Base-by-base conservation (phyloP, 78 protist genomes). In the Dictyostelium intermedium region DNA sequence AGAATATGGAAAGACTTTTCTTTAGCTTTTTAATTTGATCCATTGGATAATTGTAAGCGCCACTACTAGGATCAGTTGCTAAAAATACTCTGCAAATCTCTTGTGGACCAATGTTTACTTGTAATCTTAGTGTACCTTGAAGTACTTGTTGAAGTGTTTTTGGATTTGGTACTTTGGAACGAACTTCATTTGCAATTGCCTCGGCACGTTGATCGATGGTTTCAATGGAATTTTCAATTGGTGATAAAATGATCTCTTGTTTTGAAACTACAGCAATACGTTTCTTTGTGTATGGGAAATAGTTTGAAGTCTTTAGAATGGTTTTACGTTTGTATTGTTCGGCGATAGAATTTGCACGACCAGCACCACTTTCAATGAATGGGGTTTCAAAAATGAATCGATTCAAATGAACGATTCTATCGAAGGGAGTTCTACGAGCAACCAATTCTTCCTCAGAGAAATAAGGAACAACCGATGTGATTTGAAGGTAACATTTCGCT, bases 221-320 rank as follows among this genome's bases (percentile, higher is more conserved):
- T 70, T 89, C 94, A 34, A 89, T 89, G 5, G 87, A 41, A 56
- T 69, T 89, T 50, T 89, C 94, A 35, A 89, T 89, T 25, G 94
- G 94, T 30, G 83, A 70, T 6, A 89, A 61, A 32, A 63, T 89
- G 14, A 89, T 70, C n/a, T 76, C 80, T 47, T 89, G 86, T 69
- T 89, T 89, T 47, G 81, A n/a, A 16, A 25, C 45, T 5, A 89
- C 94, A 2, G 20, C 18, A 7, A 89, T 89, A 61, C 94, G 69
- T 78, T 89, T 89, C 56, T 89, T 89, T 39, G 94, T 89, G 70
- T 89, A 89, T 37, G 94, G 94, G 87, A 89, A 89, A 50, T 89
- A 70, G 18, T 69, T 78, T 32, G 41, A 66, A 5, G 73, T 81
- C 34, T 85, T 89, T 50, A 89, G 74, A 74, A 89, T 89, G 20